Evolutionary conservation across 208 protist species (phyloP).

Genomic region (Leishmania tropica): DNA sequence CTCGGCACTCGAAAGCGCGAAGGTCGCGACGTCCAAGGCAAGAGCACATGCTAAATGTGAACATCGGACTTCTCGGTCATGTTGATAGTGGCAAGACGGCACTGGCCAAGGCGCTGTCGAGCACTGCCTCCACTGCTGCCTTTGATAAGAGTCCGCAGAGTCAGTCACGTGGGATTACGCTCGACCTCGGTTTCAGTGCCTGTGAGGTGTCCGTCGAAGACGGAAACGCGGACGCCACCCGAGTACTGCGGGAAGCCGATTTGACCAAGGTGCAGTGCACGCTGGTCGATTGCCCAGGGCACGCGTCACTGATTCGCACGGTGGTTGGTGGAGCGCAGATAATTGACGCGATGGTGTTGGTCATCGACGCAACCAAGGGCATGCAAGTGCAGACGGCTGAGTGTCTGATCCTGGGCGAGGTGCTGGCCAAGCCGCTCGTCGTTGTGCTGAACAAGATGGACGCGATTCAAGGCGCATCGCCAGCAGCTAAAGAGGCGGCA

Average conservation of each 20-base stretch:
- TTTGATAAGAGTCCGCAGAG: constrained; percentile 98
- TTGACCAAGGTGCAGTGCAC: constrained; percentile 85
- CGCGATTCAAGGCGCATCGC: constrained; percentile 49
- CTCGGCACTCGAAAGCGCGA: not conserved
- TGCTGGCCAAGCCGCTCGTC: constrained; percentile 85
- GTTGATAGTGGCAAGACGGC: constrained; percentile 98
- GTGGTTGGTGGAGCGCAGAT: constrained; percentile 98
- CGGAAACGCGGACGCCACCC: constrained; percentile 16
- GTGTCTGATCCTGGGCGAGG: constrained; percentile 87
- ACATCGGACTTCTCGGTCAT: constrained; percentile 96
- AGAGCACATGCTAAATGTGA: constrained; percentile 87
- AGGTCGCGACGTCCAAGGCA: not conserved
- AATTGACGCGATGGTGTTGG: constrained; percentile 98
- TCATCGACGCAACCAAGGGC: constrained; percentile 97
- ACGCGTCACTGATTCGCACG: constrained; percentile 98
- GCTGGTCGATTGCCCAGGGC: constrained; percentile 98
- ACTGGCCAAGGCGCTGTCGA: constrained; percentile 92
- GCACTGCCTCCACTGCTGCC: constrained; percentile 93
- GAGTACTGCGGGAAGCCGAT: constrained; percentile 13
- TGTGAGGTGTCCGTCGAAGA: constrained; percentile 35
- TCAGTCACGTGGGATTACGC: constrained; percentile 96
- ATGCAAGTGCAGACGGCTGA: constrained; percentile 99
- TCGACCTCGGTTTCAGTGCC: constrained; percentile 98
- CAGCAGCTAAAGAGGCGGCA: constrained; percentile 27
- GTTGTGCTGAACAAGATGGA: constrained; percentile 98